phyloP scores from a whole-genome alignment of 345 rosid species.

The Laguncularia racemosa region DNA sequence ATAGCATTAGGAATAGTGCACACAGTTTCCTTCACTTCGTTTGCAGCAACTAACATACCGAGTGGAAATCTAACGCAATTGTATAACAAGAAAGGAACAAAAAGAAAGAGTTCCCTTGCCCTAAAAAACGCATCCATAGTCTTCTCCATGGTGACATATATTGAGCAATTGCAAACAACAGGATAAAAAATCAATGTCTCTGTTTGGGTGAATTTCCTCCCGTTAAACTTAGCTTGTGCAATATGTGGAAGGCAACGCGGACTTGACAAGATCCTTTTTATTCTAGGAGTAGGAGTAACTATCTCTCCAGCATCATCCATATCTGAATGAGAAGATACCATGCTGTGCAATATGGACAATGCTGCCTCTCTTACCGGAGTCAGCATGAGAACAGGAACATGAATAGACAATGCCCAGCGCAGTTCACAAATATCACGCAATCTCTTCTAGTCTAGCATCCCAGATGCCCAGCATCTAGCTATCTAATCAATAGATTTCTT shows the following conservation, averaged over 20 bases:
- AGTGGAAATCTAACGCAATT: conserved; percentile 82
- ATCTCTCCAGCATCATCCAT: conserved; percentile 99
- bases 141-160: conserved; percentile 65
- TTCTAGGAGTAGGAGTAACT: conserved; percentile 98
- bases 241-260: conserved; percentile 95
- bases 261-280: conserved; percentile 90
- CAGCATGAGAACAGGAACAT: conserved; percentile 93
- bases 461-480: conserved; percentile 89
- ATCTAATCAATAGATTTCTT: conserved; percentile 86
- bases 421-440: conserved; percentile 97
- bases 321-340: conserved; percentile 99
- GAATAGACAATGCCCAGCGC: conserved; percentile 87
- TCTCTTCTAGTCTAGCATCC: conserved; percentile 95
- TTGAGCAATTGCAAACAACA: conserved; percentile 40
- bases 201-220: conserved; percentile 54
- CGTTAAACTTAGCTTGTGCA: conserved; percentile 89
- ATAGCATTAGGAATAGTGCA: conserved; percentile 65
- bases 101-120: conserved; percentile 70
- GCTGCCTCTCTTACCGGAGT: conserved; percentile 98
- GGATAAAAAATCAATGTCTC: conserved; percentile 59
- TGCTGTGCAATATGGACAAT: conserved; percentile 83
- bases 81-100: conserved; percentile 68
- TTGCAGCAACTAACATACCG: conserved; percentile 43
- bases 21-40: conserved; percentile 39
- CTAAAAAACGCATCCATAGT: conserved; percentile 82